Base-by-base conservation (phyloP, 306 rosid species). In the Acmispon strigosus region DNA sequence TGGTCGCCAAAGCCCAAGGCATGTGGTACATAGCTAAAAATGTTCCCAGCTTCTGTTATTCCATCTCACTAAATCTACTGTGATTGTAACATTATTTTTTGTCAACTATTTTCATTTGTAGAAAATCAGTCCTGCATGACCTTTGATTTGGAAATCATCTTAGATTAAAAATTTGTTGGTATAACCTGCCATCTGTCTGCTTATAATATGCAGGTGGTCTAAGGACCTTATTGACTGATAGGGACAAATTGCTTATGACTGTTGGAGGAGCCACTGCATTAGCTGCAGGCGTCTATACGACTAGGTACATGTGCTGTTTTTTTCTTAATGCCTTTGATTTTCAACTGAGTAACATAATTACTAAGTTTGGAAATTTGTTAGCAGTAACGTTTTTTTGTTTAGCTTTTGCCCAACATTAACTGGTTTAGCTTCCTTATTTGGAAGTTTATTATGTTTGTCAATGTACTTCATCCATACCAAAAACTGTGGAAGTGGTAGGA, bases 201-300 rank as follows among this genome's bases (percentile, higher is more conserved):
- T 51, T 81, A 71, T 1, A 62, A 72, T 60, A 39, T 87, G 82
- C 91, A 91, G 99, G 99, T 12, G 96, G 99, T 67, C 70, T 95
- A 53, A 84, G 93, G 83, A 80, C 73, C 65, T 79, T 95, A 51
- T 83, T 95, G 82, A 95, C 91, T 7, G 99, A 95, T 82, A 84
- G 97, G 78, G 90, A 81, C 70, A 95, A 89, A 86, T 85, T 95
- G 85, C 22, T 95, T 52, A 85, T 95, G 99, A 81, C 96, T 44
- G 90, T 95, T 67, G 97, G 99, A 80, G 99, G 99, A 85, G 96
- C 86, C 67, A 95, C 99, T 34, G 99, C 99, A 71, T 76, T 91
- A 69, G 99, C 99, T 49, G 99, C 97, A 8, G 99, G 99, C 62
- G 91, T 94, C 77, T 94, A 95, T 83, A 89, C 96, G 0, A 95